Percentiles rank a stretch among this genome's conserved stretches.
These are phyloP conservation scores for Penicillium waksmanii DNA, from an alignment of 495 filamentous ascomycete species.

Conservation along the genomic window DNA sequence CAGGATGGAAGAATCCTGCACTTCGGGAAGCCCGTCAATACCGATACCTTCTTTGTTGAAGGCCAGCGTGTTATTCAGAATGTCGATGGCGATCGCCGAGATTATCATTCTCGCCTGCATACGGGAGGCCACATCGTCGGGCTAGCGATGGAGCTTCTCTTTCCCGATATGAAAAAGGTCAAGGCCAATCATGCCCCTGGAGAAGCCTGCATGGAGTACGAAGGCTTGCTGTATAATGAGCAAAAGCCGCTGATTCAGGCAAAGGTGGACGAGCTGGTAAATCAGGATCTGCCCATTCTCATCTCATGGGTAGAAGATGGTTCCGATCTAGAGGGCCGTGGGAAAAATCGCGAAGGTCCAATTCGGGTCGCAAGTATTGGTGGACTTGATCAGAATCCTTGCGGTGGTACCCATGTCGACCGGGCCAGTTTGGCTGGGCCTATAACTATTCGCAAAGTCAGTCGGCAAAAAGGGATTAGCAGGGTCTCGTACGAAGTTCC, in stretches of 20 bases:
- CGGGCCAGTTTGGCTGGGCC: slow-evolving; percentile 54
- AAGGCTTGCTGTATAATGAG: slow-evolving; percentile 61
- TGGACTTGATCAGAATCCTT: slow-evolving; percentile 63
- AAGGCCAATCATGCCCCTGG: slow-evolving; percentile 68
- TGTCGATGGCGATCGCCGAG: slow-evolving; percentile 57
- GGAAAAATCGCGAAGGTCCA: slow-evolving; percentile 40
- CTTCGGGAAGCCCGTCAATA: slow-evolving; percentile 53
- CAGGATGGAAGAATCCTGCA: slow-evolving; percentile 57
- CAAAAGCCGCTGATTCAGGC: slow-evolving; percentile 60
- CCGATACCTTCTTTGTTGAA: slow-evolving; percentile 26
- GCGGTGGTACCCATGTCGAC: slow-evolving; percentile 66
- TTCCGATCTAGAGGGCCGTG: slow-evolving; percentile 48
- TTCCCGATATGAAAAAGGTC: slow-evolving; percentile 56
- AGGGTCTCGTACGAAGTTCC: slow-evolving; percentile 57
- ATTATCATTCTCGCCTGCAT: slow-evolving; percentile 63
- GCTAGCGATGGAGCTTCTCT: slow-evolving; percentile 57
- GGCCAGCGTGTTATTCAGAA: slow-evolving; percentile 51
- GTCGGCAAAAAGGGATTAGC: slow-evolving; percentile 59
- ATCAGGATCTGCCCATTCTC: slow-evolving; percentile 52
- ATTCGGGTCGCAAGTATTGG: slow-evolving; percentile 56
- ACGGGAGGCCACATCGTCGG: slow-evolving; percentile 69
- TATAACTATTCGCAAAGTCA: slow-evolving; percentile 63
- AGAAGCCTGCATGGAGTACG: slow-evolving; percentile 62
- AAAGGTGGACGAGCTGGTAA: slow-evolving; percentile 57
- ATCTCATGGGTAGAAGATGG: slow-evolving; percentile 51